Conservation (phyloP, 208 protist species). For the Tritrichomonas musculus region DNA sequence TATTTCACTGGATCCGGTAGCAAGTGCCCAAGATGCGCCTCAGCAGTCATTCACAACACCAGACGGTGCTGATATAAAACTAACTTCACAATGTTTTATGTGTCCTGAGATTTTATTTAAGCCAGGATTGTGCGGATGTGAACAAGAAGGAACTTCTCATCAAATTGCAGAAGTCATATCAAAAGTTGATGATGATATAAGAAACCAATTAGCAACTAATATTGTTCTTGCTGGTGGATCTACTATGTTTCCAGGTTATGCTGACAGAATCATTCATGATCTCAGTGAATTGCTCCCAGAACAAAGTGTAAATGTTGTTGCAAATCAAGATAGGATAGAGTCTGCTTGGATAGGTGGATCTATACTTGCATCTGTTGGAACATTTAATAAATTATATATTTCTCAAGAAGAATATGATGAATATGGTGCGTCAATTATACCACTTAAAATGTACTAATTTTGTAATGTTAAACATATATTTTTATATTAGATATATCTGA, state of each 20-base stretch:
- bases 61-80: conserved; percentile 55
- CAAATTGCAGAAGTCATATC: conserved; percentile 52
- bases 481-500: no score
- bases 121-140: conserved; percentile 40
- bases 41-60: conserved; percentile 52
- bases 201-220: conserved; percentile 53
- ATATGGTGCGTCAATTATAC: background rate
- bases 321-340: background rate
- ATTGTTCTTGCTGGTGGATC: conserved; percentile 56
- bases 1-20: conserved; percentile 52
- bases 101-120: conserved; percentile 60
- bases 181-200: conserved; percentile 49
- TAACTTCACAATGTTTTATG: conserved; percentile 54
- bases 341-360: background rate
- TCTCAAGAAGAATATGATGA: background rate
- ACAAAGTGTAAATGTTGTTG: background rate
- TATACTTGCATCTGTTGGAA: background rate
- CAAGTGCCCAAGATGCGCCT: conserved; percentile 46
- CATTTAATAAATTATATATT: background rate
- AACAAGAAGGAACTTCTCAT: conserved; percentile 54
- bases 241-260: conserved; percentile 70
- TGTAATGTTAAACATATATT: background rate
- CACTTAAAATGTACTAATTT: background rate
- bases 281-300: conserved; percentile 1
- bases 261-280: conserved; percentile 79